Evolutionary conservation across 2,329 filamentous ascomycete genomes (phyloP).

Genomic region (Trichoderma asperellum): DNA sequence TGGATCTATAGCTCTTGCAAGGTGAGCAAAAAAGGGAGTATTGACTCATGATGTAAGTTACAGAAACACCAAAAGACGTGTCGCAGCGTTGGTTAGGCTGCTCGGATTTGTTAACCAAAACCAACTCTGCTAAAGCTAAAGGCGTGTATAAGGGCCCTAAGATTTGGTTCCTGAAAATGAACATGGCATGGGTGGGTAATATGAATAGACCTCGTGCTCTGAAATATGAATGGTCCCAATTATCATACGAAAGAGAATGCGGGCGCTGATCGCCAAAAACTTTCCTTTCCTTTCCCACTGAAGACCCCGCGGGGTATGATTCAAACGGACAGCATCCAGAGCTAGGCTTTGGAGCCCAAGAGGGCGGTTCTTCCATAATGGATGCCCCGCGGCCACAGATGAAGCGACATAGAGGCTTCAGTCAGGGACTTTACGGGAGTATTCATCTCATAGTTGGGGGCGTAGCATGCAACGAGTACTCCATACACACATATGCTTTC

Average conservation of each 20-base stretch:
- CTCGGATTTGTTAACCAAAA: constrained; percentile 2
- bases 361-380: constrained; percentile 14
- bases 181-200: constrained; percentile 50
- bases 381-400: neutral
- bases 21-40: neutral
- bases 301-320: constrained; percentile 3
- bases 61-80: neutral
- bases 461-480: neutral
- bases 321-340: neutral
- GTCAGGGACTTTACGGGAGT: neutral
- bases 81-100: neutral
- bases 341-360: constrained; percentile 6
- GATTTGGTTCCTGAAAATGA: constrained; percentile 15
- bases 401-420: neutral
- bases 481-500: neutral
- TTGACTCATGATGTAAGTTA: neutral
- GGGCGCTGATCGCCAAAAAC: constrained; percentile 1
- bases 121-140: neutral
- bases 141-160: neutral
- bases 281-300: neutral
- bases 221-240: constrained; percentile 24
- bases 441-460: constrained; percentile 21
- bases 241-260: constrained; percentile 4
- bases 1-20: constrained; percentile 8
- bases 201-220: constrained; percentile 37